Conservation (phyloP, 805 yeast species). For the Wickerhamiella slavikovae region DNA sequence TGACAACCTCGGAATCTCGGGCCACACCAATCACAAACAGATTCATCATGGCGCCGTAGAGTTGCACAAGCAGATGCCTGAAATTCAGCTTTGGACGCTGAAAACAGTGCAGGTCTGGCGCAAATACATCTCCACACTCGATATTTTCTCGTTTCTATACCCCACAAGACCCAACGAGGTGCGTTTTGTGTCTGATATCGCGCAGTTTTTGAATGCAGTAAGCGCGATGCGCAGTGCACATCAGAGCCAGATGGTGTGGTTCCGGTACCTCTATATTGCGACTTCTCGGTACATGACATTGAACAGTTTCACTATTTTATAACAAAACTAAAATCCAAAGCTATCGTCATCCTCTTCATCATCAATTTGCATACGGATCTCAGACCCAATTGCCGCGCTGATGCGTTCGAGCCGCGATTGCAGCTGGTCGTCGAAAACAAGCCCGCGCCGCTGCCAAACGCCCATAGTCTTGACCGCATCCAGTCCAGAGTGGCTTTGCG, state of each 20-base stretch:
- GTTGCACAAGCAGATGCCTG: slow-evolving; percentile 1
- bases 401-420: slow-evolving; percentile 5
- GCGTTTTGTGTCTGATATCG: slow-evolving; percentile 11
- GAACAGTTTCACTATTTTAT: slow-evolving; percentile 24
- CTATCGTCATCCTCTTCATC: slow-evolving; percentile 12
- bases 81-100: slow-evolving; percentile 7
- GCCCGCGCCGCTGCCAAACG: slow-evolving; percentile 7
- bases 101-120: slow-evolving; percentile 17
- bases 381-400: no score
- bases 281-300: slow-evolving; percentile 57
- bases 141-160: no score
- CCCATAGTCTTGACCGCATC: slow-evolving; percentile 9
- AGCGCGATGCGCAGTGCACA: slow-evolving; percentile 72
- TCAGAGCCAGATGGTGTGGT: slow-evolving; percentile 86
- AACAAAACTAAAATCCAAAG: neutral
- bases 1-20: slow-evolving; percentile 64
- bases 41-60: slow-evolving; percentile 10
- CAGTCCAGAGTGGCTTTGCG: slow-evolving; percentile 9
- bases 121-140: slow-evolving; percentile 19
- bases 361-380: slow-evolving; percentile 8
- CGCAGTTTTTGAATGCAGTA: slow-evolving; percentile 7
- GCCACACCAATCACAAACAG: slow-evolving; percentile 63
- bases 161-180: no score
- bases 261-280: slow-evolving; percentile 70
- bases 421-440: slow-evolving; percentile 8